phyloP scores from a whole-genome alignment of 805 yeast species.

The Candida alai region DNA sequence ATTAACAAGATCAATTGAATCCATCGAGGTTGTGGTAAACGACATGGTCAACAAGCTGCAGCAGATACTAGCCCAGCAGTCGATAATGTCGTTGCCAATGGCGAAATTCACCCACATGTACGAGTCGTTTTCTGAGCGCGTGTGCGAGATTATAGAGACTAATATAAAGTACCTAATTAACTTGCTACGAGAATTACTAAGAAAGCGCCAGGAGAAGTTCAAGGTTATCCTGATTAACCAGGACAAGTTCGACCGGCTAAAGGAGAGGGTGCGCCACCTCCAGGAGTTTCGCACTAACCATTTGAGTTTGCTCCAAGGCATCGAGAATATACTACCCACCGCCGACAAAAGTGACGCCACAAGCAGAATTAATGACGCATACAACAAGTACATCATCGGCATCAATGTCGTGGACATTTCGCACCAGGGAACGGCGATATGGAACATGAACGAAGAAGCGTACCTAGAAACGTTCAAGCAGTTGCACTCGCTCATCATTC shows the following conservation, averaged over 20 bases:
- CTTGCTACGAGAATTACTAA: constrained; percentile 66
- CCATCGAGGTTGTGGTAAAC: constrained; percentile 61
- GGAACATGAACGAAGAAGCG: constrained; percentile 25
- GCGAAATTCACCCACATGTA: constrained; percentile 31
- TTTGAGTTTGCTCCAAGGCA: constrained; percentile 40
- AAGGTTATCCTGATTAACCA: constrained; percentile 59
- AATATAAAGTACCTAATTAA: constrained; percentile 60
- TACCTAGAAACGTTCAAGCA: constrained; percentile 20
- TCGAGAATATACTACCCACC: constrained; percentile 13
- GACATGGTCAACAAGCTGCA: constrained; percentile 47
- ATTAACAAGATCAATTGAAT: constrained; percentile 52
- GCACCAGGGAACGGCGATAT: constrained; percentile 24
- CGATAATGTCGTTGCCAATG: constrained; percentile 44
- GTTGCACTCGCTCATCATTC: constrained; percentile 19
- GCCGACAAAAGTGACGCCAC: constrained; percentile 1
- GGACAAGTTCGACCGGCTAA: constrained; percentile 27
- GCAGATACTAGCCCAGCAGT: constrained; percentile 26
- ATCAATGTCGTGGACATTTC: constrained; percentile 30
- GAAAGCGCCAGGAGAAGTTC: constrained; percentile 71
- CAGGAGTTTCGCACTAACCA: constrained; percentile 50
- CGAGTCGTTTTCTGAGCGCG: background rate
- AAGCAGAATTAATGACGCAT: constrained; percentile 19
- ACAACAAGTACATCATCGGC: constrained; percentile 25
- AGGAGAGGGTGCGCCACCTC: constrained; percentile 42
- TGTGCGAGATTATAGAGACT: constrained; percentile 51